Evolutionary conservation across 1,284 basidiomycete genomes (phyloP), one percentile per base, ranked within the genome.

Genomic region (Puccinia triticina): DNA sequence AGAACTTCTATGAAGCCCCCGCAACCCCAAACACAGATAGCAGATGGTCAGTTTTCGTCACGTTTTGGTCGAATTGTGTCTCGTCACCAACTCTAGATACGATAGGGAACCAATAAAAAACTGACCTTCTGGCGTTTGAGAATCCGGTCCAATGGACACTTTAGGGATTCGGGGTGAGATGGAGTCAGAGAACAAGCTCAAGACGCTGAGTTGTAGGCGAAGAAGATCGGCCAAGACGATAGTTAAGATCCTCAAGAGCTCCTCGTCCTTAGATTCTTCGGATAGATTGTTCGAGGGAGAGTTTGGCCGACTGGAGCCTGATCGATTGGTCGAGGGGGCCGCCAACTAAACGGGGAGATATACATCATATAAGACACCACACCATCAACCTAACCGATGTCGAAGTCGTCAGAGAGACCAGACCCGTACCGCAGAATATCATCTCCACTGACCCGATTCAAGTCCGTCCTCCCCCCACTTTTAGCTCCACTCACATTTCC

Each of bases 1-100:
- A 94, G 88, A n/a, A 90, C 82, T 82, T 84, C 83, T 48, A 32
- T 26, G 16, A 29, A 55, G 48, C 46, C 32, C 29, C 59, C 7
- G 57, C 7, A 43, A 5, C 46, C n/a, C 18, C 53, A 29, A 10
- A 55, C 32, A 16, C 18, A 53, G 8, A 73, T 73, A 32, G 26
- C 2, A 34, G 23, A 46, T 73, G 23, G 16, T 73, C 55, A 53
- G 50, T 29, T 53, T 37, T 67, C 5, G 34, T n/a, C 8, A n/a
- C 18, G 18, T 64, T 64, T 37, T 57, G n/a, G 55, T n/a, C 55
- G n/a, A 48, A 23, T 69, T 69, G 40, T 73, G n/a, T 18, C 23
- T 29, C 18, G n/a, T 53, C 21, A 26, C 23, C 21, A 55, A 73
- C 23, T 53, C 7, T 21, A 66, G 21, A 11, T 21, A 40, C 3